Conservation (phyloP, 345 rosid species). For the Kandelia obovata region DNA sequence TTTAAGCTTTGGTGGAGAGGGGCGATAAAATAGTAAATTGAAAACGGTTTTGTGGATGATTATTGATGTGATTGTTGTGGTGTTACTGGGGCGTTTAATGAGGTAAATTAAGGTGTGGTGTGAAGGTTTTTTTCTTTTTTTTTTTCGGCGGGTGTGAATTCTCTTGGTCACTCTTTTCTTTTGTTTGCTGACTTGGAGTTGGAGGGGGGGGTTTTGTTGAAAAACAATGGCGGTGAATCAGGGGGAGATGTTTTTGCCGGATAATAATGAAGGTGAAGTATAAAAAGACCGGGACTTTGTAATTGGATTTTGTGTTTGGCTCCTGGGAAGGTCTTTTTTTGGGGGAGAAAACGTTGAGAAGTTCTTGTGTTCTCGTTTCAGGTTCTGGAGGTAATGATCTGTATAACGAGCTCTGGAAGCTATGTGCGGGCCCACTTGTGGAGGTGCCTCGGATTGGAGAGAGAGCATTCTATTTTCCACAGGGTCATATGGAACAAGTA, state of each 20-base stretch:
- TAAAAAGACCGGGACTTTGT: constrained; percentile 6
- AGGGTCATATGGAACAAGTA: constrained; percentile 97
- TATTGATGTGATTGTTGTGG: constrained; percentile 16
- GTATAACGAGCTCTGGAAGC: constrained; percentile 77
- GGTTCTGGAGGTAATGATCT: constrained; percentile 49
- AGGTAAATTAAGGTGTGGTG: constrained; percentile 10
- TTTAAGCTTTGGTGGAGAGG: background rate
- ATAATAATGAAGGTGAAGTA: constrained; percentile 27
- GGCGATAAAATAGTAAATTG: background rate
- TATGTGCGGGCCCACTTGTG: constrained; percentile 82
- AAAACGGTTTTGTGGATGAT: constrained; percentile 5
- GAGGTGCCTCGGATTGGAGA: constrained; percentile 65
- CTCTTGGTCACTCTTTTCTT: constrained; percentile 1
- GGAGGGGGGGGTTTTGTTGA: constrained; percentile 9
- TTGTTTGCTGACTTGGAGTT: background rate
- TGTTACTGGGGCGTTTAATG: constrained; percentile 10
- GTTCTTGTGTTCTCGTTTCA: constrained; percentile 17
- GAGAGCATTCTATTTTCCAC: constrained; percentile 82
- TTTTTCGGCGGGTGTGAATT: background rate
- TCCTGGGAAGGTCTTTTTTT: constrained; percentile 6
- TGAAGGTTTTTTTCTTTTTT: background rate
- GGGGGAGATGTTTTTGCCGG: constrained; percentile 41
- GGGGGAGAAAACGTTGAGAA: constrained; percentile 15
- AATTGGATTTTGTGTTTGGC: constrained; percentile 7
- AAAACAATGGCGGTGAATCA: constrained; percentile 46